Evolutionary conservation across 2,329 filamentous ascomycete genomes (phyloP).

Genomic region (Claviceps paspali): DNA sequence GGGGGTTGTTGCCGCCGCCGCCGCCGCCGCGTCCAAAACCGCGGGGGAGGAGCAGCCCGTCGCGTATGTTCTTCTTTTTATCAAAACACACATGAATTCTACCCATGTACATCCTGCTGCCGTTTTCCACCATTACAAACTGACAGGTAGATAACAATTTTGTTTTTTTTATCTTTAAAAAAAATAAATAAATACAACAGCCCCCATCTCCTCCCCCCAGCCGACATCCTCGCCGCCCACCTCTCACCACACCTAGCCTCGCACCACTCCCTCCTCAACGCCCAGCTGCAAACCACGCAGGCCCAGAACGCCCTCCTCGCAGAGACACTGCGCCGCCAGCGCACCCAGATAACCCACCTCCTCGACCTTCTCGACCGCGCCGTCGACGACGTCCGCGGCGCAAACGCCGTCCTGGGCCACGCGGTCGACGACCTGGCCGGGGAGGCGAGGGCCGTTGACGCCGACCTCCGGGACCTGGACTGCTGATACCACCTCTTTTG

Average conservation of each 20-base stretch:
- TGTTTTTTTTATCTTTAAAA: slow-evolving; percentile 17
- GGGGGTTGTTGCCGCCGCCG: slow-evolving; percentile 32
- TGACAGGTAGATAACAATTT: too few relatives aligned
- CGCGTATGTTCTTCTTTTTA: too few relatives aligned
- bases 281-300: slow-evolving; percentile 39
- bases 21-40: too few relatives aligned
- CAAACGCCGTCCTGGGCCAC: slow-evolving; percentile 31
- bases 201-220: slow-evolving; percentile 41
- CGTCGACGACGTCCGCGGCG: slow-evolving; percentile 38
- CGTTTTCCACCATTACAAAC: too few relatives aligned
- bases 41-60: too few relatives aligned
- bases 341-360: slow-evolving; percentile 37
- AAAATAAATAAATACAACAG: slow-evolving; percentile 13
- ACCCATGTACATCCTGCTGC: too few relatives aligned
- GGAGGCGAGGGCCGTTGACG: slow-evolving; percentile 27
- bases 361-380: slow-evolving; percentile 33
- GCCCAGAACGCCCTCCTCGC: slow-evolving; percentile 39
- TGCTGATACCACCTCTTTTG: too few relatives aligned
- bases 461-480: too few relatives aligned
- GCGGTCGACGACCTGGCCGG: slow-evolving; percentile 32
- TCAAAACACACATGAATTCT: too few relatives aligned
- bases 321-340: slow-evolving; percentile 35
- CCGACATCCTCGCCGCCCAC: slow-evolving; percentile 37
- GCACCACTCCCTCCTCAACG: slow-evolving; percentile 41
- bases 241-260: slow-evolving; percentile 34